Evolutionary conservation across 2,329 filamentous ascomycete species (phyloP).

Genomic region (Alternaria sp.): DNA sequence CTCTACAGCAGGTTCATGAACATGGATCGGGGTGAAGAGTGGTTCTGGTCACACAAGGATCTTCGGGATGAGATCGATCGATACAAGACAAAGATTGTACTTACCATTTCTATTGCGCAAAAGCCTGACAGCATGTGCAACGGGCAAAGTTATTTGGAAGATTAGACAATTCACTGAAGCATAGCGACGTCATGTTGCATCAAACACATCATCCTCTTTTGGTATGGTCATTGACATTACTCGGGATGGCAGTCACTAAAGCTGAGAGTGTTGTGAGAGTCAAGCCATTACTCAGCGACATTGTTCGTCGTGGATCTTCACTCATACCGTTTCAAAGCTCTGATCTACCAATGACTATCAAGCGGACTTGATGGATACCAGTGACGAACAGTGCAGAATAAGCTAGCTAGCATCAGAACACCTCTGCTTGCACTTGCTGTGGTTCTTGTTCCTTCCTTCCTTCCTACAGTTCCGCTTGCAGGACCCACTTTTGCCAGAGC

Average conservation of each 20-base stretch:
- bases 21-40: constrained; percentile 30
- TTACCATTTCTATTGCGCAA: constrained; percentile 36
- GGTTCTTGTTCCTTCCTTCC: background rate
- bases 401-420: background rate
- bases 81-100: constrained; percentile 37
- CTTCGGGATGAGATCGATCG: constrained; percentile 34
- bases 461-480: background rate
- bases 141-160: constrained; percentile 29
- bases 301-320: background rate
- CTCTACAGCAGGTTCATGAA: constrained; percentile 32
- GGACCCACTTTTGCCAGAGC: background rate
- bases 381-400: background rate
- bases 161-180: constrained; percentile 4
- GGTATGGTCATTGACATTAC: background rate
- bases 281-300: too few relatives aligned
- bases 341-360: background rate
- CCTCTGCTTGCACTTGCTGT: background rate
- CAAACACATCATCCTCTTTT: background rate
- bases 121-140: constrained; percentile 21
- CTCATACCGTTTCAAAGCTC: background rate
- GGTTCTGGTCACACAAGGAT: constrained; percentile 37
- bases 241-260: background rate
- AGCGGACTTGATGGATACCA: background rate
- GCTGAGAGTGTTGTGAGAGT: background rate
- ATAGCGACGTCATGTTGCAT: background rate